These are phyloP conservation scores for Termitomyces sp. DNA, from an alignment of 1,284 basidiomycete genomes.

Conservation along the genomic window DNA sequence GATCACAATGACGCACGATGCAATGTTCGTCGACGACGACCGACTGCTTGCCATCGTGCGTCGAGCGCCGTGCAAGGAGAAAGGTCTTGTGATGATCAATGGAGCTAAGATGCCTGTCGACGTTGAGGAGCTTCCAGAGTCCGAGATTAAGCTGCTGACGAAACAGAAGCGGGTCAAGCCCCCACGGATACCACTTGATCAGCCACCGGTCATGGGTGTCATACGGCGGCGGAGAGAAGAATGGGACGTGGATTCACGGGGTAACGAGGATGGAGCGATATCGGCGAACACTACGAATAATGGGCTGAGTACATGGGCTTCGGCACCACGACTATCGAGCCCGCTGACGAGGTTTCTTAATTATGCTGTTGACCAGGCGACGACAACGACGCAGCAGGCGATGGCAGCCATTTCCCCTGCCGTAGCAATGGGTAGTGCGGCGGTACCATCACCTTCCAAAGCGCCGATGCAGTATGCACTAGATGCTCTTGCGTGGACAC, in stretches of 20 bases:
- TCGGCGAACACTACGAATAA: conserved; percentile 13
- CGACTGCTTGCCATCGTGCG: conserved; percentile 72
- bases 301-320: conserved; percentile 33
- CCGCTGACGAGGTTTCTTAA: conserved; percentile 71
- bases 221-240: conserved; percentile 66
- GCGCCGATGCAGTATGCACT: conserved; percentile 73
- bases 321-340: conserved; percentile 60
- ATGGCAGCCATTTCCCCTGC: conserved; percentile 67
- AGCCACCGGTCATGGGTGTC: conserved; percentile 76
- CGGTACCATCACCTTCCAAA: conserved; percentile 47
- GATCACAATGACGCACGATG: conserved; percentile 90
- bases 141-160: conserved; percentile 80
- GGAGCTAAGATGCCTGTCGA: conserved; percentile 87
- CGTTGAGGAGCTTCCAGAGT: conserved; percentile 83
- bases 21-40: conserved; percentile 71
- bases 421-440: conserved; percentile 34
- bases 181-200: conserved; percentile 84
- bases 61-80: conserved; percentile 72
- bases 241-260: conserved; percentile 45
- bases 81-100: conserved; percentile 84
- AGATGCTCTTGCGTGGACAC: conserved; percentile 75
- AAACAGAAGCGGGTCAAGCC: conserved; percentile 88
- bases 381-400: conserved; percentile 64
- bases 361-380: conserved; percentile 69
- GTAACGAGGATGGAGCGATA: conserved; percentile 23